Base-by-base conservation (phyloP, 1,284 basidiomycete species). In the Irpex lacteus region DNA sequence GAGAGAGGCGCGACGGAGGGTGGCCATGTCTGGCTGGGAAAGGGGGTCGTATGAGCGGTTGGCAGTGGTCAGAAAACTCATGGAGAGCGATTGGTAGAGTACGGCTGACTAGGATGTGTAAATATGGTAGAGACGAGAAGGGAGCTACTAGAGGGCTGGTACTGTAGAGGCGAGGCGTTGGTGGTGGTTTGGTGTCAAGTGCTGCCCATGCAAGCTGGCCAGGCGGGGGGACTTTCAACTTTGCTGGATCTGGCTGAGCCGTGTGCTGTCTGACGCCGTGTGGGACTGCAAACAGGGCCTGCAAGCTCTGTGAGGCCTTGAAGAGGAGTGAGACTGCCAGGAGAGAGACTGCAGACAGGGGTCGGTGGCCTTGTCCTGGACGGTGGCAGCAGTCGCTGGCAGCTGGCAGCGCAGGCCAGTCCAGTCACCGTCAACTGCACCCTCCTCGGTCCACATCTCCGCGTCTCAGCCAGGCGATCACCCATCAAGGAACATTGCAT, bases 21-120 rank as follows among this genome's bases (percentile, higher is more conserved):
- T 73, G 56, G 70, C 34, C 63, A 73, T 61, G 67, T 74, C 69
- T 13, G 72, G 67, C 60, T 78, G 75, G 59, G 74, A 61, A 70
- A 74, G 70, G 64, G 75, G 71, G 68, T 75, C 72, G 68, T 78
- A 70, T 71, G 73, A 72, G 68, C 78, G 74, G 69, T 79, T 77
- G 26, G 75, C 68, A 56, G 78, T 74, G 70, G 76, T 70, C 73
- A 78, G 69, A 74, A 79, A 82, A 73, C 76, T 82, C 81, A 82
- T 83, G 71, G 72, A 32, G 69, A 63, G 63, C 65, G 68, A 69
- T 32, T 8, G 50, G 55, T 40, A 34, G 67, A 70, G 68, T 71
- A 71, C 62, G 65, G 7, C 61, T 65, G 37, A 67, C 60, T 65
- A 61, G 59, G 54, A 55, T 36, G 54, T 13, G 32, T 9, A 34